Evolutionary conservation across 2,329 filamentous ascomycete genomes (phyloP).

Genomic region (Monilinia fructicola): DNA sequence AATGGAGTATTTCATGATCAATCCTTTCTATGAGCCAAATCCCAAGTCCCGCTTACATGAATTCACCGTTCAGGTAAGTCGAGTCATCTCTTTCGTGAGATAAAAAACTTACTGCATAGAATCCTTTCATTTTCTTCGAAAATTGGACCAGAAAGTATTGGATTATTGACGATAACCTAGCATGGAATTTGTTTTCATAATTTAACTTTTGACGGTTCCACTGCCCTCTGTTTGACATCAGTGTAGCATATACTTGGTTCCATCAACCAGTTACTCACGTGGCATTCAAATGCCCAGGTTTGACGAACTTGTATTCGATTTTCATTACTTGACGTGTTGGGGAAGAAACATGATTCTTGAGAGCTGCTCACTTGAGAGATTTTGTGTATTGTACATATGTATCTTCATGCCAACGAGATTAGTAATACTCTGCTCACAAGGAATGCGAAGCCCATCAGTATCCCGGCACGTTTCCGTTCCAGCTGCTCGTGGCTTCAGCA

Average conservation of each 20-base stretch:
- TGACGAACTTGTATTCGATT: constrained; percentile 39
- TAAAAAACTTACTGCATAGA: too few species aligned
- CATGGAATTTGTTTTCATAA: constrained; percentile 38
- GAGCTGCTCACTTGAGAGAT: constrained; percentile 37
- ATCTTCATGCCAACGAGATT: constrained; percentile 17
- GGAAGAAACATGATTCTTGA: constrained; percentile 39
- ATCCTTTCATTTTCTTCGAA: constrained; percentile 33
- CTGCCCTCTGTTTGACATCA: constrained; percentile 33
- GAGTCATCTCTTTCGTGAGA: too few species aligned
- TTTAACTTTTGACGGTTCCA: constrained; percentile 39
- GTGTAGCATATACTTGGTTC: neutral
- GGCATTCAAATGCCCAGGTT: constrained; percentile 42
- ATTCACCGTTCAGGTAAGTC: too few species aligned
- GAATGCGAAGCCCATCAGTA: constrained; percentile 40
- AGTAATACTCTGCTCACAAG: constrained; percentile 29
- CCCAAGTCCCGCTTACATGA: too few species aligned
- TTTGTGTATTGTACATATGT: constrained; percentile 18
- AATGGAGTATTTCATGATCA: too few species aligned
- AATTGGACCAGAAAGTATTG: constrained; percentile 37
- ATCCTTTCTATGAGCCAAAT: too few species aligned
- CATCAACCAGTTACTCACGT: constrained; percentile 27
- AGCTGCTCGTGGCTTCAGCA: neutral
- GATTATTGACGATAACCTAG: constrained; percentile 40
- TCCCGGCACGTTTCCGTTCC: too few species aligned
- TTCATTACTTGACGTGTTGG: constrained; percentile 39